These are phyloP conservation scores for Obelidium mucronatum DNA, from an alignment of 192 early-diverging fungal species.

Conservation along the genomic window DNA sequence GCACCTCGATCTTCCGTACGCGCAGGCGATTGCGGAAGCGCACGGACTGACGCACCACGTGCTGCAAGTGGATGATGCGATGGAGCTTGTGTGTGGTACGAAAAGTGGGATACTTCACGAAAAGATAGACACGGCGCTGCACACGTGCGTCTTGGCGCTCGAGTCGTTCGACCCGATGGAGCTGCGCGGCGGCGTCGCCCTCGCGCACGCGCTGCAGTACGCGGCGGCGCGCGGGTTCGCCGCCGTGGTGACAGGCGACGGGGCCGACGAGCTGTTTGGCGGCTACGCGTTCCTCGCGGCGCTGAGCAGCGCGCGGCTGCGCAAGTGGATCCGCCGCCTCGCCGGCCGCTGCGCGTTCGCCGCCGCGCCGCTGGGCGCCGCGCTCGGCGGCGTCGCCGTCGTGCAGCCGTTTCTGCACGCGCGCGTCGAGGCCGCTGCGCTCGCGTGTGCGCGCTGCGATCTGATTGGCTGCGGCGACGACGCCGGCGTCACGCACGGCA, in stretches of 20 bases:
- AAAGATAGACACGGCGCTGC: slow-evolving; percentile 36
- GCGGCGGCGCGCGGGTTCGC: slow-evolving; percentile 55
- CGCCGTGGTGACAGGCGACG: slow-evolving; percentile 68
- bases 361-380: slow-evolving; percentile 56
- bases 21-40: slow-evolving; percentile 53
- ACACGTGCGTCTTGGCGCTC: slow-evolving; percentile 59
- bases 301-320: slow-evolving; percentile 56
- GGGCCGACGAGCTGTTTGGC: slow-evolving; percentile 76
- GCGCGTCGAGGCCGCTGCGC: slow-evolving; percentile 59
- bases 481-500: slow-evolving; percentile 52
- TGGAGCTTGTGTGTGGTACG: slow-evolving; percentile 35
- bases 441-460: slow-evolving; percentile 44
- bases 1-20: slow-evolving; percentile 63
- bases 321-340: slow-evolving; percentile 57
- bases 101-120: background rate
- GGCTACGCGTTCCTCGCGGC: slow-evolving; percentile 69
- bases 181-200: slow-evolving; percentile 67
- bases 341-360: slow-evolving; percentile 63
- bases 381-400: slow-evolving; percentile 64
- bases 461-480: slow-evolving; percentile 31
- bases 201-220: slow-evolving; percentile 57
- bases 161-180: slow-evolving; percentile 78
- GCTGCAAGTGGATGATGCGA: slow-evolving; percentile 52
- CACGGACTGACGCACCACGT: slow-evolving; percentile 54
- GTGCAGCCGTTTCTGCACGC: slow-evolving; percentile 69